Evolutionary conservation across 1,284 basidiomycete species (phyloP).

Genomic region (Austroboletus novae-zelandiae): DNA sequence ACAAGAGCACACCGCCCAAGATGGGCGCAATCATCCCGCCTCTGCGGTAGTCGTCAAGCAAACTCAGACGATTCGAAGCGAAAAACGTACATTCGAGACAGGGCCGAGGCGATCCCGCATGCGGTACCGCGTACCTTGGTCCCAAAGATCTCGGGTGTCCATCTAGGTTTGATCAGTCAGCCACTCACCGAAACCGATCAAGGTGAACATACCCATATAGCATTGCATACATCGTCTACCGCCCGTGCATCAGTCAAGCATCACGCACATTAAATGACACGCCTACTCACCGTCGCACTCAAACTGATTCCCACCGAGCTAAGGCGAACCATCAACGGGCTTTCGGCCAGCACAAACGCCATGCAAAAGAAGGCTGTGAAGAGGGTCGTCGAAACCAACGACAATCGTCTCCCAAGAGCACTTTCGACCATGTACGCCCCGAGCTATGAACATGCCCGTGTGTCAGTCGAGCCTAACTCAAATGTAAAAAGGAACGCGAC

Average conservation of each 20-base stretch:
- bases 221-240: slow-evolving; percentile 86
- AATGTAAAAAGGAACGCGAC: slow-evolving; percentile 19
- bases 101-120: slow-evolving; percentile 86
- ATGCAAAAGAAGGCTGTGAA: slow-evolving; percentile 80
- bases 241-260: neutral
- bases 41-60: slow-evolving; percentile 38
- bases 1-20: slow-evolving; percentile 77
- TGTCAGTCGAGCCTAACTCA: slow-evolving; percentile 7
- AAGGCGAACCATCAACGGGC: slow-evolving; percentile 64
- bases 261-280: neutral
- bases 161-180: slow-evolving; percentile 38
- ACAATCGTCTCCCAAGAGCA: slow-evolving; percentile 71
- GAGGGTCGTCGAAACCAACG: slow-evolving; percentile 80
- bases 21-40: slow-evolving; percentile 91
- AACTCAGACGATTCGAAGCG: neutral
- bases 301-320: slow-evolving; percentile 82
- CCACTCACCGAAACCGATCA: neutral
- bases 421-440: slow-evolving; percentile 90
- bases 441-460: slow-evolving; percentile 46
- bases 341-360: slow-evolving; percentile 65
- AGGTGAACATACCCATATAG: slow-evolving; percentile 64
- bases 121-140: slow-evolving; percentile 89
- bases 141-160: slow-evolving; percentile 90
- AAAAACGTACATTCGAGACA: slow-evolving; percentile 77
- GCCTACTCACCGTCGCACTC: slow-evolving; percentile 64